phyloP scores from a whole-genome alignment of 495 filamentous ascomycete genomes.

The Neurospora sp. region DNA sequence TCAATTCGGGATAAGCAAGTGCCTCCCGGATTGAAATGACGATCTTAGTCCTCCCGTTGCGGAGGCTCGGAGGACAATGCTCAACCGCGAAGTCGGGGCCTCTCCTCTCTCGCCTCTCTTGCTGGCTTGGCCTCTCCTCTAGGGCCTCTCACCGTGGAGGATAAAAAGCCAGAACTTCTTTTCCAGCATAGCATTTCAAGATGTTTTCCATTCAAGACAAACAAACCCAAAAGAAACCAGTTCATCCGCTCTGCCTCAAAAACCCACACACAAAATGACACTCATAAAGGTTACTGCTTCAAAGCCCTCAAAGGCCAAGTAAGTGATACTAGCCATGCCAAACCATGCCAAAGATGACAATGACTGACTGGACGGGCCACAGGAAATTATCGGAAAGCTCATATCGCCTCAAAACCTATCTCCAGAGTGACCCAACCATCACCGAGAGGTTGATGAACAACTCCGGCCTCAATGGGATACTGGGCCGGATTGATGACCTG shows the following conservation, averaged over 20 bases:
- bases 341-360: background rate
- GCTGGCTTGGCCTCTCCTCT: background rate
- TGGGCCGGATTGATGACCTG: constrained; percentile 2
- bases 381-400: constrained; percentile 1
- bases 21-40: background rate
- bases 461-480: background rate
- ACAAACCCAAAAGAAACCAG: background rate
- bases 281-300: background rate
- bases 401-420: constrained; percentile 10
- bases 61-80: background rate
- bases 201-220: background rate
- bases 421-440: constrained; percentile 5
- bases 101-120: background rate
- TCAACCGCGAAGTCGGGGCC: background rate
- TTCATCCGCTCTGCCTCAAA: background rate
- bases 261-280: constrained; percentile 2
- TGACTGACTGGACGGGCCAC: background rate
- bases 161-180: background rate
- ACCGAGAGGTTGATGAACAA: constrained; percentile 13
- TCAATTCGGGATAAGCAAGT: background rate
- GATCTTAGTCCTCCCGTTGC: background rate
- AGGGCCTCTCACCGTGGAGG: background rate
- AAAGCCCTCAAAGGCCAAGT: constrained; percentile 14
- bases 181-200: background rate
- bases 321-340: background rate